Evolutionary conservation across 1,284 basidiomycete species (phyloP), one percentile per base, ranked within the genome.

Genomic region (Malassezia restricta): DNA sequence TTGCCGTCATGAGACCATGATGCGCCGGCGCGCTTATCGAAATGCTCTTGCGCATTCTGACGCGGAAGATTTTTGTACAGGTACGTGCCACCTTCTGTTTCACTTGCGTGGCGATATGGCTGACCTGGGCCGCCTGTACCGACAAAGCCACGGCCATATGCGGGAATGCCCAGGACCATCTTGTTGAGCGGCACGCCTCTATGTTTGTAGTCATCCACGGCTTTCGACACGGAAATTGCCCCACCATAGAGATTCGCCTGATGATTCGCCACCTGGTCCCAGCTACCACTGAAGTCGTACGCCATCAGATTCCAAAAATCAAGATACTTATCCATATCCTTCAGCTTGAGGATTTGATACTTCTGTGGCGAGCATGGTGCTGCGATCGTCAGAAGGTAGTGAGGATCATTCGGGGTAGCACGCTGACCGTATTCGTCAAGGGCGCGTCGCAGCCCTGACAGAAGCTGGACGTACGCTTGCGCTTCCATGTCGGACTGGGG

Each of bases 251-350:
- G 68, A 63, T 85, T 86, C 3, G 87, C 86, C 83, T 59, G 81
- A 75, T 68, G 88, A 83, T 86, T 86, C 84, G 62, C 79, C 57
- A 50, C 83, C 82, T 47, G 74, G 77, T 31, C 85, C 87, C 52
- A 86, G 66, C 64, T 61, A 17, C 75, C 74, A 40, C 60, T 50
- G 20, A 71, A 74, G 74, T 61, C 65, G 58, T 71, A 76, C 11
- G 87, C 82, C 89, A 95, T 94, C 51, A 95, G 74, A 73, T 92
- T 91, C 87, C 87, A 92, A 75, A 84, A 88, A 39, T 79, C 81
- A 41, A 92, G 75, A 24, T 75, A 75, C 56, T 32, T 70, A 66
- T 89, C 81, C 84, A 92, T 86, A 64, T 83, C 81, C 8, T 77
- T 67, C 14, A 91, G 76, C 9, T 79, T 76, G 17, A 88, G 77